phyloP scores from a whole-genome alignment of 2,329 filamentous ascomycete genomes.

The Penicillium psychrosexuale region DNA sequence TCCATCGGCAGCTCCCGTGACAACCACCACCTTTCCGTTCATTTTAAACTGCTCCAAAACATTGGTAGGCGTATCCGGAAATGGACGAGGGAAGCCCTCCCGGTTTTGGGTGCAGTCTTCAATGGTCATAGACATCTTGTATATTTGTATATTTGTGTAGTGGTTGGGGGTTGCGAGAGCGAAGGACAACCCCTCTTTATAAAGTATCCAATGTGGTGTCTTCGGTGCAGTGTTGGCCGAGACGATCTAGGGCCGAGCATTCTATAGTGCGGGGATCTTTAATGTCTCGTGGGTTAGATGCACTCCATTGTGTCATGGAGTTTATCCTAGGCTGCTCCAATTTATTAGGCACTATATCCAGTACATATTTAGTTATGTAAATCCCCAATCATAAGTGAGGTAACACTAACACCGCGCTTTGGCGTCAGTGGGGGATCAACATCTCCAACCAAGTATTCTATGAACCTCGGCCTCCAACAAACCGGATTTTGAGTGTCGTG shows the following conservation, averaged over 20 bases:
- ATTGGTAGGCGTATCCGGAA: constrained; percentile 42
- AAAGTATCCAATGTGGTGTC: not conserved
- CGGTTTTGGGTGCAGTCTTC: constrained; percentile 31
- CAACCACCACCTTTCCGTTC: constrained; percentile 39
- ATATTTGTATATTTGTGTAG: not conserved
- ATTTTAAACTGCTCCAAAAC: constrained; percentile 48
- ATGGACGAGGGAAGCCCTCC: constrained; percentile 39
- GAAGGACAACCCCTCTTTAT: not conserved
- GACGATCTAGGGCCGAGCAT: not conserved
- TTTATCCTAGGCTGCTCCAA: not conserved
- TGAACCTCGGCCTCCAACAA: too few species aligned
- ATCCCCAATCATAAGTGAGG: too few species aligned
- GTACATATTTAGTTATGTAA: not conserved
- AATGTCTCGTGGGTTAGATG: not conserved
- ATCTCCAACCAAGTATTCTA: too few species aligned
- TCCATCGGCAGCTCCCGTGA: constrained; percentile 49
- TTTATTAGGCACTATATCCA: not conserved
- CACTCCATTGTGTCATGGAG: not conserved
- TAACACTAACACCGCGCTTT: not conserved
- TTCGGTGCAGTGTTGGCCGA: constrained; percentile 6
- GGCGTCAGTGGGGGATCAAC: too few species aligned
- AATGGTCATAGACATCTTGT: constrained; percentile 40
- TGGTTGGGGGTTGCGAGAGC: not conserved
- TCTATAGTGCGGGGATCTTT: not conserved
- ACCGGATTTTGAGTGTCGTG: too few species aligned